Evolutionary conservation across 1,284 basidiomycete species (phyloP).

Genomic region (Heliocybe sulcata): DNA sequence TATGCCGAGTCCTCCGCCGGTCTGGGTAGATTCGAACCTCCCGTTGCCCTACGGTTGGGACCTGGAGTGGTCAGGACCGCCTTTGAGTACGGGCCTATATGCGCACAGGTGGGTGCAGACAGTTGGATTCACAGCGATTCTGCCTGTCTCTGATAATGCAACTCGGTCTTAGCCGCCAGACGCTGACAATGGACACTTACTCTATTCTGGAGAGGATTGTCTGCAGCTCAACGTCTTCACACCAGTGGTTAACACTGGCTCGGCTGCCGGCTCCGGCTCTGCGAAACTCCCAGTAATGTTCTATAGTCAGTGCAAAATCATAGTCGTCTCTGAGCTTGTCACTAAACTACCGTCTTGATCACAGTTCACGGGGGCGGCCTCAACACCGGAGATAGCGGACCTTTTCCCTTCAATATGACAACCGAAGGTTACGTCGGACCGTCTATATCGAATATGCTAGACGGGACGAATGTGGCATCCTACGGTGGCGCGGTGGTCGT

Average conservation of each 20-base stretch:
- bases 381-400: not conserved
- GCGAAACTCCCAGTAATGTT: conserved; percentile 1
- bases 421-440: not conserved
- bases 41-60: not conserved
- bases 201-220: not conserved
- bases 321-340: not conserved
- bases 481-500: conserved; percentile 22
- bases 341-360: not conserved
- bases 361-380: not conserved
- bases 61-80: not conserved
- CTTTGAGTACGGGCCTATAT: not conserved
- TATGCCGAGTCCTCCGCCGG: not conserved
- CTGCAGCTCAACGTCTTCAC: not conserved
- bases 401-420: conserved; percentile 1
- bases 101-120: not conserved
- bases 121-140: too few species aligned
- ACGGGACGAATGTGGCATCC: not conserved
- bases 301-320: not conserved
- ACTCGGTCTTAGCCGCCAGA: not conserved
- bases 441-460: not conserved
- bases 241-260: not conserved
- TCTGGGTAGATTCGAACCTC: not conserved
- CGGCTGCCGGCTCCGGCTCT: not conserved
- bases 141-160: too few species aligned
- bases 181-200: not conserved